Evolutionary conservation across 2,329 filamentous ascomycete genomes (phyloP).

Genomic region (Ceratocystis diversiconidia): DNA sequence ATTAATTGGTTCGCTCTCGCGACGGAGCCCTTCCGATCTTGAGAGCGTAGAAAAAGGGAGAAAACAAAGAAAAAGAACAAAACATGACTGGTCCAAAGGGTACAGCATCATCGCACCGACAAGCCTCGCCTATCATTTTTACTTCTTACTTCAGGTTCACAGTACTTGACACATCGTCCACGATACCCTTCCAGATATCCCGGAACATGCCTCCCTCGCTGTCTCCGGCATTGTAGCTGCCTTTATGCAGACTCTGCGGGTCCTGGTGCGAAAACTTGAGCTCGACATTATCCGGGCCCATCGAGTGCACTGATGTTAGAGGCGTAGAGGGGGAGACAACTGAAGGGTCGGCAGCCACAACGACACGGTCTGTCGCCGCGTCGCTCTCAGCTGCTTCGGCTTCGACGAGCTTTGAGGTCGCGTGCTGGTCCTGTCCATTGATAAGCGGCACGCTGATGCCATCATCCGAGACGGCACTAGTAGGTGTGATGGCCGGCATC

Average conservation of each 20-base stretch:
- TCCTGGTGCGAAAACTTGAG: slow-evolving; percentile 36
- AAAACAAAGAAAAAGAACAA: background rate
- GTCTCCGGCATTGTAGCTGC: slow-evolving; percentile 17
- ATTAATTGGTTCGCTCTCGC: background rate
- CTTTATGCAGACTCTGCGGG: slow-evolving; percentile 23
- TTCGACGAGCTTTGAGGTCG: slow-evolving; percentile 31
- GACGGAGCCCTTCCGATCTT: slow-evolving; percentile 11
- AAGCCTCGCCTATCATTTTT: background rate
- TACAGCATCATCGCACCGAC: background rate
- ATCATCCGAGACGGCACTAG: slow-evolving; percentile 28
- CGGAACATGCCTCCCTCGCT: slow-evolving; percentile 33
- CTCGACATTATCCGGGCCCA: slow-evolving; percentile 41
- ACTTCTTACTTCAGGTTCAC: slow-evolving; percentile 8
- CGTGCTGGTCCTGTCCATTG: slow-evolving; percentile 40
- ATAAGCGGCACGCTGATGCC: slow-evolving; percentile 37
- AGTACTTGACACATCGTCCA: slow-evolving; percentile 33
- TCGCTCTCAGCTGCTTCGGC: slow-evolving; percentile 25
- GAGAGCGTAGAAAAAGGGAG: background rate
- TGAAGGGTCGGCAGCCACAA: slow-evolving; percentile 44
- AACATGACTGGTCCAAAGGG: background rate
- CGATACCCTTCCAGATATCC: slow-evolving; percentile 42
- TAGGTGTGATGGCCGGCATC: slow-evolving; percentile 33
- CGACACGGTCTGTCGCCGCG: slow-evolving; percentile 33
- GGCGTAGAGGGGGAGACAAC: slow-evolving; percentile 36
- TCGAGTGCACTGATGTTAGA: slow-evolving; percentile 44